Conservation (phyloP, 352 stramenopile genomes). For the Phytophthora chlamydospora region DNA sequence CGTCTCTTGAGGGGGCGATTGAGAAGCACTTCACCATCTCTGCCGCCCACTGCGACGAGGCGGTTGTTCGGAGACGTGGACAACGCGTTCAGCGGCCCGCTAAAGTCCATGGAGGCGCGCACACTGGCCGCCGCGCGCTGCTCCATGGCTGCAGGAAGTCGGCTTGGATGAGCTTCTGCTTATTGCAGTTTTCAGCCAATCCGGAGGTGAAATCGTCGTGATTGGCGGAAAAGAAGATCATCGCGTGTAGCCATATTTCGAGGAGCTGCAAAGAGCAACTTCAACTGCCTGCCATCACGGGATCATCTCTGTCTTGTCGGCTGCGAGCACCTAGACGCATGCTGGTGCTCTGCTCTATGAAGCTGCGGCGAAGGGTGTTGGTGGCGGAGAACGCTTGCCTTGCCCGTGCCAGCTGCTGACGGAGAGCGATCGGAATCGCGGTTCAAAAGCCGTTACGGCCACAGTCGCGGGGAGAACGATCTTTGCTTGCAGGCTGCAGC, state of each 20-base stretch:
- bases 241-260: slow-evolving; percentile 12
- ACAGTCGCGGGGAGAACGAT: slow-evolving; percentile 8
- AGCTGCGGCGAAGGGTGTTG: no score
- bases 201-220: not conserved
- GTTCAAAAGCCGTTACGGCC: slow-evolving; percentile 20
- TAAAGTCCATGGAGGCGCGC: slow-evolving; percentile 88
- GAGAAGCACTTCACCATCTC: slow-evolving; percentile 56
- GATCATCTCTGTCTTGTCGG: not conserved
- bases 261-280: slow-evolving; percentile 1
- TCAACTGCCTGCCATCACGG: slow-evolving; percentile 3
- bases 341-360: no score
- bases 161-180: no score
- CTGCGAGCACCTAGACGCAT: no score
- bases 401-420: no score
- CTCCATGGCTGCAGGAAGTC: slow-evolving; percentile 19
- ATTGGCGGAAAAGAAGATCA: slow-evolving; percentile 23
- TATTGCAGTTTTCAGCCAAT: slow-evolving; percentile 34
- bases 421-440: slow-evolving; percentile 2
- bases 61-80: slow-evolving; percentile 85
- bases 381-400: no score
- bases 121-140: slow-evolving; percentile 58
- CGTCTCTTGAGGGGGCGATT: not conserved
- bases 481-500: slow-evolving; percentile 10
- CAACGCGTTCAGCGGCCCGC: slow-evolving; percentile 82
- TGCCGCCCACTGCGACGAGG: slow-evolving; percentile 82